Percentiles rank a stretch among this genome's conserved stretches.
phyloP scores from a whole-genome alignment of 768 basidiomycete species.

The Auriscalpium microsporum region DNA sequence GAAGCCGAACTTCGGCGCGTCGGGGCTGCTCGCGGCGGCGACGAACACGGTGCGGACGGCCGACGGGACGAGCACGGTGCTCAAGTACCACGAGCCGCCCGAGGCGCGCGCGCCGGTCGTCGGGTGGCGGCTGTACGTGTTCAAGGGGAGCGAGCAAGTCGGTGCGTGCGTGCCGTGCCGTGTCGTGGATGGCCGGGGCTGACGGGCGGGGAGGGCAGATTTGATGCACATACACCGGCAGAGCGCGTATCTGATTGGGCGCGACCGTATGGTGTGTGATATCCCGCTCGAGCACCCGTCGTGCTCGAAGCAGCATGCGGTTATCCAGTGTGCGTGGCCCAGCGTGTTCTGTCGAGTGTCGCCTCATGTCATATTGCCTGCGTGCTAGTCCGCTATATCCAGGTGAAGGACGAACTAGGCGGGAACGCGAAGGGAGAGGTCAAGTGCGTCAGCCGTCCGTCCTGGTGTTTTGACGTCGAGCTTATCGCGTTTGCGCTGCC shows the following conservation, averaged over 20 bases:
- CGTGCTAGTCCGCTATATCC: slow-evolving; percentile 64
- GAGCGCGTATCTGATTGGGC: slow-evolving; percentile 88
- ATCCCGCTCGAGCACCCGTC: slow-evolving; percentile 94
- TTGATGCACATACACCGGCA: slow-evolving; percentile 88
- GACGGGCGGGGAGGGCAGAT: slow-evolving; percentile 39
- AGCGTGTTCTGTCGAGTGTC: background rate
- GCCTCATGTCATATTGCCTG: background rate
- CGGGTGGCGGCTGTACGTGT: slow-evolving; percentile 94
- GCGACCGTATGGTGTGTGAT: slow-evolving; percentile 79
- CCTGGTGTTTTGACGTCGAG: background rate
- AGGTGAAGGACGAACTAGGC: slow-evolving; percentile 84
- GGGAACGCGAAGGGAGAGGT: slow-evolving; percentile 63
- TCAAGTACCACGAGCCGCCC: slow-evolving; percentile 98
- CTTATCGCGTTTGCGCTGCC: background rate
- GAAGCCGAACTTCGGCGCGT: slow-evolving; percentile 85
- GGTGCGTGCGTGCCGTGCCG: slow-evolving; percentile 47
- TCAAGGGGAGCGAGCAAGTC: slow-evolving; percentile 88
- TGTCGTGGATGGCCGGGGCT: background rate
- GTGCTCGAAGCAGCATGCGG: slow-evolving; percentile 97
- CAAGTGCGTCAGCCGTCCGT: slow-evolving; percentile 52
- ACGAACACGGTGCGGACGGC: slow-evolving; percentile 80
- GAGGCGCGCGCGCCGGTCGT: slow-evolving; percentile 88
- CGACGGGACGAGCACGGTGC: slow-evolving; percentile 71
- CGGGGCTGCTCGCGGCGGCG: slow-evolving; percentile 89
- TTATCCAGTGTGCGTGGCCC: slow-evolving; percentile 68